phyloP scores from a whole-genome alignment of 75 land plant species.

The Pinus taeda region DNA sequence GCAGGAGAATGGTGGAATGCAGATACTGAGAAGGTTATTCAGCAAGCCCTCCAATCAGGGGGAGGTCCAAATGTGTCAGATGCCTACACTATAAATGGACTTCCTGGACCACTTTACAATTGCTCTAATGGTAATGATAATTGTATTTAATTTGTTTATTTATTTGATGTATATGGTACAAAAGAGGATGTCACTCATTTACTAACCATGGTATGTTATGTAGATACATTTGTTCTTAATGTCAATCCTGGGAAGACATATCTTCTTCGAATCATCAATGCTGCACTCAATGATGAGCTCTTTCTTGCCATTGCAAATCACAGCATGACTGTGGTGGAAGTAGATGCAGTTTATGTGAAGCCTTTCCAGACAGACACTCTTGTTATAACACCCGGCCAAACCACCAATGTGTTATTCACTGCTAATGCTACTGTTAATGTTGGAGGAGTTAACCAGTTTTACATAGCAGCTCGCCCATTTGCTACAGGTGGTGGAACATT shows the following conservation, averaged over 20 bases:
- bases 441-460: conserved; percentile 15
- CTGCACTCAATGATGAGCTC: conserved; percentile 59
- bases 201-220: not conserved
- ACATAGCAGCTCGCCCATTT: conserved; percentile 31
- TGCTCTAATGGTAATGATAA: conserved; percentile 31
- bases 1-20: conserved; percentile 65
- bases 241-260: conserved; percentile 48
- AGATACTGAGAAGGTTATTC: conserved; percentile 37
- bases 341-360: conserved; percentile 41
- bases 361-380: conserved; percentile 37
- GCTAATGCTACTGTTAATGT: conserved; percentile 24
- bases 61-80: conserved; percentile 50
- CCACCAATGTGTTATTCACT: conserved; percentile 44
- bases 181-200: too few species aligned
- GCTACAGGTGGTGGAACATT: conserved; percentile 28
- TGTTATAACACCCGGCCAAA: conserved; percentile 50
- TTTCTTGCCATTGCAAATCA: conserved; percentile 62
- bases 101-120: conserved; percentile 54
- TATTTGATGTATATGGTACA: too few species aligned
- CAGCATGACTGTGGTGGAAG: conserved; percentile 43
- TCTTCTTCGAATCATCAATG: conserved; percentile 56
- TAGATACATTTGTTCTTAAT: conserved; percentile 49
- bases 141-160: not conserved
- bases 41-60: conserved; percentile 31
- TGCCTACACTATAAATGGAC: conserved; percentile 60